Conservation (phyloP, 2,329 filamentous ascomycete species). For the Cercospora citrullina region DNA sequence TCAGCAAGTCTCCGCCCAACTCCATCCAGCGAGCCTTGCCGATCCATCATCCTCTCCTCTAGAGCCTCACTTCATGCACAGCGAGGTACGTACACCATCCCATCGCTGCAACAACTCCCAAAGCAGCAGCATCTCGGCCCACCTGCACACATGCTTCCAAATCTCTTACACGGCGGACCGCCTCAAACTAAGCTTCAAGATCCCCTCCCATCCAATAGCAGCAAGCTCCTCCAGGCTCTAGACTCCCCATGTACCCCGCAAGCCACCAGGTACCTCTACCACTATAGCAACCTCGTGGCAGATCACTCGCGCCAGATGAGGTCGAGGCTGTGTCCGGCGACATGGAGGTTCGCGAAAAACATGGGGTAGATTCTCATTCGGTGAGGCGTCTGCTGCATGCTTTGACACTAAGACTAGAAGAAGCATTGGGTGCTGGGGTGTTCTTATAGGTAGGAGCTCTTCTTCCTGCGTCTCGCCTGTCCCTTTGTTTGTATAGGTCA, state of each 20-base stretch:
- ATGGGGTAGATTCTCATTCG: slow-evolving; percentile 18
- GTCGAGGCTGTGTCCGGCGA: slow-evolving; percentile 25
- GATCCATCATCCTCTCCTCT: not conserved
- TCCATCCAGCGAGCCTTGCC: not conserved
- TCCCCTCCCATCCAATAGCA: slow-evolving; percentile 11
- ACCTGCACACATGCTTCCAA: slow-evolving; percentile 25
- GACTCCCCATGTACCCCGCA: slow-evolving; percentile 28
- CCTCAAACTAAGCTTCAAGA: not conserved
- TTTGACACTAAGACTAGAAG: not conserved
- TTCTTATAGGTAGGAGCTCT: slow-evolving; percentile 1
- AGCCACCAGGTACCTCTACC: slow-evolving; percentile 12
- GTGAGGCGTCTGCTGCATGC: not conserved
- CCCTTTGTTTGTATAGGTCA: not conserved
- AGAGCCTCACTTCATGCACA: not conserved
- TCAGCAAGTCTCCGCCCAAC: not conserved
- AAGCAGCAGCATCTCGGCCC: slow-evolving; percentile 10
- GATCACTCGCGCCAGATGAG: slow-evolving; percentile 19
- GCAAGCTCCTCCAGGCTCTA: slow-evolving; percentile 16
- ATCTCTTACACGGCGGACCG: slow-evolving; percentile 15
- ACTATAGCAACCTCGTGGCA: slow-evolving; percentile 2
- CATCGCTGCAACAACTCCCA: not conserved
- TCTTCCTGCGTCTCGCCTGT: not conserved
- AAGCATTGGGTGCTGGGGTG: not conserved
- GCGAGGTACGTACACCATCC: slow-evolving; percentile 2
- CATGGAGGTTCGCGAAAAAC: slow-evolving; percentile 24